Evolutionary conservation across 345 rosid species (phyloP), one percentile per base, ranked within the genome.

Genomic region (Passiflora organensis): DNA sequence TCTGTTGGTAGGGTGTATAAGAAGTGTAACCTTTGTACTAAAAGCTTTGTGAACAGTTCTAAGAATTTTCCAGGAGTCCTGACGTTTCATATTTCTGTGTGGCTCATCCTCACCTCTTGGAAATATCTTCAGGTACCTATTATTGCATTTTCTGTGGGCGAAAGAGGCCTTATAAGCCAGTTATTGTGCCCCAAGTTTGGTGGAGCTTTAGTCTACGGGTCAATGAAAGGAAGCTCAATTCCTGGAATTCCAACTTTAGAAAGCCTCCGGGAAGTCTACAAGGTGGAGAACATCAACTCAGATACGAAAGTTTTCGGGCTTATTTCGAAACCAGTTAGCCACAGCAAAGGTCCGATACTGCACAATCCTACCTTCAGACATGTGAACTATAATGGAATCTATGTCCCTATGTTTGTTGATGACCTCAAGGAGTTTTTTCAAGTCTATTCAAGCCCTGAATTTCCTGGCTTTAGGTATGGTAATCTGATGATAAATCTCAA

Each of bases 341-440:
- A 83, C 65, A 83, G 85, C 70, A 80, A 83, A 72, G 82, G 85
- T 22, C 85, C 83, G 12, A 21, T 83, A n/a, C 56, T 83, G 77
- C 85, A 78, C 51, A 83, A 83, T 66, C 81, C 85, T 36, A 66
- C 82, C 48, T 53, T 83, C 66, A 76, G 79, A 69, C 78, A 68
- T 23, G 66, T 55, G 20, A 65, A 71, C 55, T 72, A 53, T 59
- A 83, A 80, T 55, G 85, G 82, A 38, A 44, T 74, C 52, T 80
- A 83, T 58, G 78, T 83, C 37, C 89, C 85, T 21, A 78, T 80
- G 78, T 73, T 78, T 45, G 79, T 83, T 22, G 89, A 83, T 46
- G 70, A 76, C 58, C 85, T 80, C 53, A 67, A 76, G 62, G 67
- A 72, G 62, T 83, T 83, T 63, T 83, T 83, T 41, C 44, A 62